Conservation (phyloP, 164 flowering plant species). For the Taxillus chinensis region DNA sequence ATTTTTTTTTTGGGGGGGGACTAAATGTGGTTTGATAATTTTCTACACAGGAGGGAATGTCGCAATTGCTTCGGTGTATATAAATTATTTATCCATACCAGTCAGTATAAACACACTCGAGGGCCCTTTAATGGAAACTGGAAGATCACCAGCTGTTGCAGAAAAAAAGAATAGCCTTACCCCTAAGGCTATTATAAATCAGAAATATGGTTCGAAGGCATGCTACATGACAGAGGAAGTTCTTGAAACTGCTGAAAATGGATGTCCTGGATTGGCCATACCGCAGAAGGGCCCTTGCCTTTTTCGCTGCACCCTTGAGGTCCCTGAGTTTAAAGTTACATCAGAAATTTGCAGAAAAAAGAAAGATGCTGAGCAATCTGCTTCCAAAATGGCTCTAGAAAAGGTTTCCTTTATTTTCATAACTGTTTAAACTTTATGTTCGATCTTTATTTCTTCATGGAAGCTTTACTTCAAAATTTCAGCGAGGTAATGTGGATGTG, state of each 20-base stretch:
- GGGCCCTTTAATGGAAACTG: constrained; percentile 20
- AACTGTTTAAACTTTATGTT: not conserved
- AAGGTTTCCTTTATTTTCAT: constrained; percentile 39
- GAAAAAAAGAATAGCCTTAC: constrained; percentile 29
- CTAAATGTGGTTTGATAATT: too few relatives aligned
- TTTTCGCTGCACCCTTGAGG: constrained; percentile 72
- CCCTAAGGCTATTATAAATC: constrained; percentile 70
- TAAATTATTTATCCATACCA: too few relatives aligned
- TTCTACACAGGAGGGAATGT: too few relatives aligned
- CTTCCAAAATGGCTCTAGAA: constrained; percentile 70
- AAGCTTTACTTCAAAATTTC: too few relatives aligned
- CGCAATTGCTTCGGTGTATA: too few relatives aligned
- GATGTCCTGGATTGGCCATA: constrained; percentile 70
- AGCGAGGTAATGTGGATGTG: too few relatives aligned
- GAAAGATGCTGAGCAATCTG: constrained; percentile 96
- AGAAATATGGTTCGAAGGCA: constrained; percentile 62
- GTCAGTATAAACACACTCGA: too few relatives aligned
- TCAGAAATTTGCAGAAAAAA: constrained; percentile 59
- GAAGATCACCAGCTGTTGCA: constrained; percentile 14
- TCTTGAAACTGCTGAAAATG: constrained; percentile 38
- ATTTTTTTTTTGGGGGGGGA: too few relatives aligned
- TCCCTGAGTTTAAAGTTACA: constrained; percentile 61
- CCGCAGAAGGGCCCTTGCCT: constrained; percentile 54
- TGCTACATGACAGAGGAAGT: constrained; percentile 62
- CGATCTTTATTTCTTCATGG: too few relatives aligned